Conservation (phyloP, 352 stramenopile genomes). For the Phytophthora constricta region DNA sequence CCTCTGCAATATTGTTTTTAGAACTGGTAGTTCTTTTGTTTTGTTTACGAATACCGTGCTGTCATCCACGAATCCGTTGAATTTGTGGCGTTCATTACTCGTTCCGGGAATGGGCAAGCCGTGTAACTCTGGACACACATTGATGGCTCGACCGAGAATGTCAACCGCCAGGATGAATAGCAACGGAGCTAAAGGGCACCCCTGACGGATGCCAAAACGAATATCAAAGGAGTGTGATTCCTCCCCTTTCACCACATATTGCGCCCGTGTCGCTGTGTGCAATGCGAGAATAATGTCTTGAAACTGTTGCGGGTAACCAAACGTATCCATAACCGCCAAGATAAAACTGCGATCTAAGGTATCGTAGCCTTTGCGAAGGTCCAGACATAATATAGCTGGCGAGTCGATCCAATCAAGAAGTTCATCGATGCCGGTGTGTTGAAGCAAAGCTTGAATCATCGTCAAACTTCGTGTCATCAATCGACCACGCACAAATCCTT, state of each 20-base stretch:
- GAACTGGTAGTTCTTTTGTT: neutral
- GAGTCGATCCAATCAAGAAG: neutral
- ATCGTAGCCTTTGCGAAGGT: conserved; percentile 4
- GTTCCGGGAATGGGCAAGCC: neutral
- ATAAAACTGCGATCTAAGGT: neutral
- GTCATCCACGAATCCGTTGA: conserved; percentile 4
- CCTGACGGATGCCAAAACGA: neutral
- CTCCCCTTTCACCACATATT: neutral
- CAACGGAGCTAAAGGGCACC: neutral
- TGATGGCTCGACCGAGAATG: neutral
- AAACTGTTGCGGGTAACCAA: neutral
- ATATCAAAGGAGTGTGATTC: neutral
- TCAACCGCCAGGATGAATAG: conserved; percentile 2
- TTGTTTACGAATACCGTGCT: neutral
- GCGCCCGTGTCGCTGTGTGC: neutral
- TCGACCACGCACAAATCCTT: neutral
- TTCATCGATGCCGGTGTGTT: neutral
- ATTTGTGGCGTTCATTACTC: neutral
- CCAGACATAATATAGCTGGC: neutral
- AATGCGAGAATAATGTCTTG: neutral
- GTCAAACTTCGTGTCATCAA: neutral
- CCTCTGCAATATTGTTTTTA: conserved; percentile 1
- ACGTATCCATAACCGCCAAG: neutral
- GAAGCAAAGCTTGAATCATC: neutral
- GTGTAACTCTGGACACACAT: neutral